phyloP scores from a whole-genome alignment of 164 flowering plant genomes.

The Stephania japonica region DNA sequence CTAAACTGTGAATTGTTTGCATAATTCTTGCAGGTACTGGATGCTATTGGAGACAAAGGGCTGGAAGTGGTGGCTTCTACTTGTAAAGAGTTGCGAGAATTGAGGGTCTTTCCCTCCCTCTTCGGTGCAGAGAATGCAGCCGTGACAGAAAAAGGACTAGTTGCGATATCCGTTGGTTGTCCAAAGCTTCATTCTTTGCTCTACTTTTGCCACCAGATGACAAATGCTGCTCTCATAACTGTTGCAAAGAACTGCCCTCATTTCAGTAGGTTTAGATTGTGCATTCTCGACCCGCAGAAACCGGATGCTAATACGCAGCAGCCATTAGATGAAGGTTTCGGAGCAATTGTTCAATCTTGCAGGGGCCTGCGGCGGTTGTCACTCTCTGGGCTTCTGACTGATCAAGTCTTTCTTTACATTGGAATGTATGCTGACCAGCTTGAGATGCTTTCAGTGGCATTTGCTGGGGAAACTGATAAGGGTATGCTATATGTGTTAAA shows the following conservation, averaged over 20 bases:
- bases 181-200: conserved; percentile 69
- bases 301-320: conserved; percentile 59
- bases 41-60: conserved; percentile 79
- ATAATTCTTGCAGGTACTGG: conserved; percentile 53
- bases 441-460: conserved; percentile 89
- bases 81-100: conserved; percentile 72
- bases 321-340: conserved; percentile 91
- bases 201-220: conserved; percentile 85
- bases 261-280: conserved; percentile 62
- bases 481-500: conserved; percentile 79
- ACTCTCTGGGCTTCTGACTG: conserved; percentile 74
- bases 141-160: conserved; percentile 77
- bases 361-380: conserved; percentile 68
- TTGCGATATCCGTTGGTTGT: conserved; percentile 69
- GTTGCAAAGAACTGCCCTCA: conserved; percentile 76
- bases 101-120: conserved; percentile 80
- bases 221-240: conserved; percentile 77
- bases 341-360: conserved; percentile 79
- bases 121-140: conserved; percentile 40
- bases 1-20: not conserved
- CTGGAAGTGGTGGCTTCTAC: conserved; percentile 62
- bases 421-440: conserved; percentile 87
- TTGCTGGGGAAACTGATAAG: conserved; percentile 81
- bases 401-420: conserved; percentile 75
- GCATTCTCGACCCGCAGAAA: conserved; percentile 61